These are phyloP conservation scores for Globisporangium uncinulatum DNA, from an alignment of 352 stramenopile species.

Conservation along the genomic window DNA sequence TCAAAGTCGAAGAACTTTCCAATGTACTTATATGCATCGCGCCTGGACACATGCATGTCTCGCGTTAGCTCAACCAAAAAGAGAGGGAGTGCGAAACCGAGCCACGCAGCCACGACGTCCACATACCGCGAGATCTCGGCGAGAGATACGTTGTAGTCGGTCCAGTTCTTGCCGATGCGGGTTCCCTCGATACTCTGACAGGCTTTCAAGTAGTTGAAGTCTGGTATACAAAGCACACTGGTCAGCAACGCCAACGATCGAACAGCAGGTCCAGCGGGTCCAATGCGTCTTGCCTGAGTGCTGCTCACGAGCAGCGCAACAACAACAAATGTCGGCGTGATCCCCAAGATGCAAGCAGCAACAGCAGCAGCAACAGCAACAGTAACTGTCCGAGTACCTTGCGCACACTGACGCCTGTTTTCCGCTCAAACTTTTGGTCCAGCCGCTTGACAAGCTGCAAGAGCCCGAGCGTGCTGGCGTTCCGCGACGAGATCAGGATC, in stretches of 20 bases:
- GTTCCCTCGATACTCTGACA: conserved; percentile 65
- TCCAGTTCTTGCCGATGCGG: conserved; percentile 40
- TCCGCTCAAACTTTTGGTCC: conserved; percentile 37
- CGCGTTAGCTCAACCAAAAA: not conserved
- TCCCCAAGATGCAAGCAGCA: not conserved
- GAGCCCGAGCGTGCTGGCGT: conserved; percentile 55
- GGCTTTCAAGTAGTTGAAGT: conserved; percentile 73
- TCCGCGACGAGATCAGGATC: conserved; percentile 60
- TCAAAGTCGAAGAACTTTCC: conserved; percentile 82
- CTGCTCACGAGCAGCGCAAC: not conserved
- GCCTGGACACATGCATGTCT: conserved; percentile 16
- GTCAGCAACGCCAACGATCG: not conserved
- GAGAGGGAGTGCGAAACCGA: not conserved
- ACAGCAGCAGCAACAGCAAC: not conserved
- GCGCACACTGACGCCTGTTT: conserved; percentile 49
- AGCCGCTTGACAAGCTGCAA: conserved; percentile 62
- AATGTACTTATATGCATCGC: conserved; percentile 58
- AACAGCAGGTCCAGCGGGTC: not conserved
- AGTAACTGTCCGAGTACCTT: conserved; percentile 33
- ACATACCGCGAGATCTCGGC: conserved; percentile 21
- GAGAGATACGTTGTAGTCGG: conserved; percentile 17
- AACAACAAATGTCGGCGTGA: not conserved
- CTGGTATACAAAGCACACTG: conserved; percentile 17
- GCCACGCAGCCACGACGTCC: not conserved
- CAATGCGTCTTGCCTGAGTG: conserved; percentile 4